Evolutionary conservation across 345 rosid genomes (phyloP), one percentile per base, ranked within the genome.

Genomic region (Corchorus olitorius): DNA sequence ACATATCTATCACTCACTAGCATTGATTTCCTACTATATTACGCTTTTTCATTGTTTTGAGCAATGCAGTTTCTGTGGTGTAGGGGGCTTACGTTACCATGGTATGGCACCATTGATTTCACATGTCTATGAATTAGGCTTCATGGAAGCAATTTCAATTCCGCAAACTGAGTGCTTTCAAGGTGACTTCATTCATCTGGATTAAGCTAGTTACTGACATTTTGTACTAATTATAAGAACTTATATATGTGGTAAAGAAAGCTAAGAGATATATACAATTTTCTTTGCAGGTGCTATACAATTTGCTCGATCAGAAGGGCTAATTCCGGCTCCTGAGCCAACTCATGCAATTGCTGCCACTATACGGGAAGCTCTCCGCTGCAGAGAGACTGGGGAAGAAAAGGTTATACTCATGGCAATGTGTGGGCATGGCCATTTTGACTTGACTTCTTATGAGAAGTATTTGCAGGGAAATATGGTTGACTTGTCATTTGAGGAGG

Each of bases 361-460:
- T 59, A 93, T 95, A 63, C 81, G 91, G 85, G 97, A 95, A 83
- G 99, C 98, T 73, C 85, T 95, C 27, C 87, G 58, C 7, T 95
- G 99, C 75, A 91, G 69, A 77, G 92, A 91, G 84, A 85, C 89
- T 0, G 94, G 99, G 73, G 97, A 93, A 83, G 83, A 86, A 11
- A 93, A 92, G 85, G 98, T 93, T 41, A 95, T 95, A 84, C 89
- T 95, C 9, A 93, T 77, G 84, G 97, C 96, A 13, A 89, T 91
- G 97, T 93, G 99, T 81, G 99, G 99, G 37, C 99, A 95, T 70
- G 99, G 99, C 74, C 99, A 95, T 77, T 95, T 95, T 46, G 98
- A 95, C 78, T 87, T 95, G 70, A 13, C 93, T 3, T 79, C 99
- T 10, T 94, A 94, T 68, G 98, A 93, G 62, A 94, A 86, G 71